phyloP scores from a whole-genome alignment of 2,329 filamentous ascomycete species.

The Fusarium chlamydosporum region DNA sequence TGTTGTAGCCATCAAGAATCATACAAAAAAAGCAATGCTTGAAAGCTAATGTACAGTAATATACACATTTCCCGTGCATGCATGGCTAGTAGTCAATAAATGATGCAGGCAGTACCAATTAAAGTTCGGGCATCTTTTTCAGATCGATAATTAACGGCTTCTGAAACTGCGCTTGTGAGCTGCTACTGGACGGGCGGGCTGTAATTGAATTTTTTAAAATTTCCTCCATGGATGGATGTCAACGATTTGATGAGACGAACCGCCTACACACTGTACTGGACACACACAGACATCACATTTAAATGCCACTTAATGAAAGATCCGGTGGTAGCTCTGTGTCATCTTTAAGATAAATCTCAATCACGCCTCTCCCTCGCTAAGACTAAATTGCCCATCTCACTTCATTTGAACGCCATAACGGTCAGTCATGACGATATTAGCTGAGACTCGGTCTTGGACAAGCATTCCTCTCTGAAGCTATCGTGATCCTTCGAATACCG shows the following conservation, averaged over 20 bases:
- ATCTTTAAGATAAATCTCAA: conserved; percentile 9
- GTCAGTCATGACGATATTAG: conserved; percentile 20
- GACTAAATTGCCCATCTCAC: conserved; percentile 29
- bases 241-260: too few species aligned
- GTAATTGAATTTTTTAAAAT: conserved; percentile 30
- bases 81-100: conserved; percentile 1
- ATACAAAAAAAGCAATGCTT: background rate
- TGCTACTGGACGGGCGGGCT: conserved; percentile 1
- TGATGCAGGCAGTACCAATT: conserved; percentile 10
- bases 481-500: conserved; percentile 14
- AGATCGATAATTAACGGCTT: conserved; percentile 28
- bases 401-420: conserved; percentile 37
- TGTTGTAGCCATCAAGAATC: background rate
- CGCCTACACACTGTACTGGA: conserved; percentile 8
- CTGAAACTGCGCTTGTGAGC: conserved; percentile 39
- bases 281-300: background rate
- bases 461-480: conserved; percentile 34
- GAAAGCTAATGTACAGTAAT: background rate
- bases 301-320: conserved; percentile 24
- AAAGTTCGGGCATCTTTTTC: conserved; percentile 3
- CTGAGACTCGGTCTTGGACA: conserved; percentile 15
- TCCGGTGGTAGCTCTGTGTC: conserved; percentile 27
- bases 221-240: background rate
- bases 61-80: background rate
- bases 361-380: conserved; percentile 17